Conservation (phyloP, 2,329 filamentous ascomycete genomes). For the Monilinia fructicola region DNA sequence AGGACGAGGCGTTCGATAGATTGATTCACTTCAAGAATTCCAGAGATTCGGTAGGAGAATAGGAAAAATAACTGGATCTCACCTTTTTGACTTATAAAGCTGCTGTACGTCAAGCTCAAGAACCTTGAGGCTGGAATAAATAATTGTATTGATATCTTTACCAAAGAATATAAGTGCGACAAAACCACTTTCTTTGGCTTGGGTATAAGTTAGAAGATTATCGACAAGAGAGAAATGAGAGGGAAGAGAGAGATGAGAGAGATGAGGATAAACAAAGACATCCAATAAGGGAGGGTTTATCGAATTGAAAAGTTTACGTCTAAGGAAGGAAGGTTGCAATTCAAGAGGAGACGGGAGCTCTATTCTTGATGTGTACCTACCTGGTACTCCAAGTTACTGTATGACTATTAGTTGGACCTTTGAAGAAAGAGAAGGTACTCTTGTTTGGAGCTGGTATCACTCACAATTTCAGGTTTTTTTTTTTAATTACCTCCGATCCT, state of each 20-base stretch:
- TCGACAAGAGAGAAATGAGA: neutral
- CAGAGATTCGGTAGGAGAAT: conserved; percentile 28
- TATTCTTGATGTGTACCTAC: neutral
- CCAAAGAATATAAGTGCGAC: neutral
- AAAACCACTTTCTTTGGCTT: neutral
- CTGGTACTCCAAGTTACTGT: neutral
- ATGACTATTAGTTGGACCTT: neutral
- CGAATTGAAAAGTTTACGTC: neutral
- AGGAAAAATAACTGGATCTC: conserved; percentile 27
- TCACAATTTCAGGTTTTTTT: neutral
- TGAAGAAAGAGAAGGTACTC: neutral
- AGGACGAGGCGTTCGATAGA: conserved; percentile 27
- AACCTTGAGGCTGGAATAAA: neutral
- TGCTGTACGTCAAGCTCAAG: neutral
- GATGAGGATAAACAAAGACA: too few species aligned
- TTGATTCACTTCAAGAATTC: conserved; percentile 26
- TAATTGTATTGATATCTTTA: conserved; percentile 6
- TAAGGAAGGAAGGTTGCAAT: neutral
- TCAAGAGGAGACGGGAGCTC: too few species aligned
- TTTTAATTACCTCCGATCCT: neutral
- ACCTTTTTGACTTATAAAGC: conserved; percentile 25
- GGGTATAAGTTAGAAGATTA: neutral
- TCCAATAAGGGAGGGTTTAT: neutral
- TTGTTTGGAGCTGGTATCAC: neutral
- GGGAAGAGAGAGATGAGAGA: too few species aligned